A percentile compares a stretch with the other conserved stretches of the same genome.
These are phyloP conservation scores for Arthrobotrys iridis DNA, from an alignment of 2,329 filamentous ascomycete species.

Conservation along the genomic window DNA sequence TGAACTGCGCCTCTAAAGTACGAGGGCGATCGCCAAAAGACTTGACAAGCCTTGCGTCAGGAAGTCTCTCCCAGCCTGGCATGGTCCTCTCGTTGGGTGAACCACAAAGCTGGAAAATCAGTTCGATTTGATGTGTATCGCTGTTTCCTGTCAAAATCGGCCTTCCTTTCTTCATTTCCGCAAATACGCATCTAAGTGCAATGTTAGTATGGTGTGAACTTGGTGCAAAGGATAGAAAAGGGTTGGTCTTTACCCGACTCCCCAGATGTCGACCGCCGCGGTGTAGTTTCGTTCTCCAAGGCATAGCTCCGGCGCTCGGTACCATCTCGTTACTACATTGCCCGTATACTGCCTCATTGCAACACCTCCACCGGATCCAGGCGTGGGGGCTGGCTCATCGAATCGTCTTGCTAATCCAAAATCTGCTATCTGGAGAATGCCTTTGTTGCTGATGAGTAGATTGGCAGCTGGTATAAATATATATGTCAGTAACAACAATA, in stretches of 20 bases:
- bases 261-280: conserved; percentile 98
- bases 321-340: conserved; percentile 97
- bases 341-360: conserved; percentile 91
- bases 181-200: conserved; percentile 83
- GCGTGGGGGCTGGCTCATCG: conserved; percentile 80
- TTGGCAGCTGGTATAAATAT: conserved; percentile 74
- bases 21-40: conserved; percentile 70
- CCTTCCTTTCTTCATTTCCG: conserved; percentile 94
- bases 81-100: conserved; percentile 89
- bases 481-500: not conserved
- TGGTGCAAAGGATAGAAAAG: not conserved
- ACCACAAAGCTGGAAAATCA: conserved; percentile 93
- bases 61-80: conserved; percentile 87
- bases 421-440: conserved; percentile 94
- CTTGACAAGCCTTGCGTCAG: conserved; percentile 79
- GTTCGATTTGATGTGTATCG: conserved; percentile 86
- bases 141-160: conserved; percentile 91
- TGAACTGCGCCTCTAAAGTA: conserved; percentile 78
- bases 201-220: conserved; percentile 35
- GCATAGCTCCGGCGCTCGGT: conserved; percentile 90
- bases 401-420: conserved; percentile 95
- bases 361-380: conserved; percentile 82
- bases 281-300: conserved; percentile 90
- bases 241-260: conserved; percentile 77
- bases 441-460: conserved; percentile 91